These are phyloP conservation scores for Leccinum broughii DNA, from an alignment of 768 basidiomycete genomes.

Conservation along the genomic window DNA sequence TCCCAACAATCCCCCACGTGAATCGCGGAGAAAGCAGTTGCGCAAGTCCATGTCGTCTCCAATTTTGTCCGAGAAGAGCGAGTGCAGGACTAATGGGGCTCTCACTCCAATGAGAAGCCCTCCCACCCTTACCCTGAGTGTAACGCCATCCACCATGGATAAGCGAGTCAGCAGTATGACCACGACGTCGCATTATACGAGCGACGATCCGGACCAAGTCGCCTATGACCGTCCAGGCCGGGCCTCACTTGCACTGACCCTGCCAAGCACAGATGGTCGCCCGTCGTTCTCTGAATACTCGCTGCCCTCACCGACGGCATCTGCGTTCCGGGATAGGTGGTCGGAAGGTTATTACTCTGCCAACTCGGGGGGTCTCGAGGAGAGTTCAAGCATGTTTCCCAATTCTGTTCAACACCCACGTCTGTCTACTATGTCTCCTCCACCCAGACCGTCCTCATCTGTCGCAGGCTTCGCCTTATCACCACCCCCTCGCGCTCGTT, in stretches of 20 bases:
- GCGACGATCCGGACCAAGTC: slow-evolving; percentile 41
- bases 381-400: slow-evolving; percentile 17
- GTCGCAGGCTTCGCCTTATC: slow-evolving; percentile 54
- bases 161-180: slow-evolving; percentile 30
- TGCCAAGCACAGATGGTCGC: slow-evolving; percentile 40
- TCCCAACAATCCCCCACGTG: slow-evolving; percentile 4
- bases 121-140: slow-evolving; percentile 38
- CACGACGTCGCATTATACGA: slow-evolving; percentile 33
- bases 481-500: slow-evolving; percentile 44
- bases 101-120: slow-evolving; percentile 41
- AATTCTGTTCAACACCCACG: slow-evolving; percentile 26
- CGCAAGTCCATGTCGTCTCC: slow-evolving; percentile 58
- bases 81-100: slow-evolving; percentile 31
- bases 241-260: slow-evolving; percentile 53
- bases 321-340: slow-evolving; percentile 71
- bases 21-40: slow-evolving; percentile 29
- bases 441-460: slow-evolving; percentile 63
- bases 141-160: slow-evolving; percentile 31
- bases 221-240: slow-evolving; percentile 33
- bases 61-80: slow-evolving; percentile 46
- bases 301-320: slow-evolving; percentile 70
- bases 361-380: slow-evolving; percentile 22
- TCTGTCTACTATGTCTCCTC: slow-evolving; percentile 49
- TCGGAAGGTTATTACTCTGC: slow-evolving; percentile 36
- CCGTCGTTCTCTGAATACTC: slow-evolving; percentile 69